Percentiles rank a stretch among this genome's conserved stretches.
phyloP scores from a whole-genome alignment of 2,329 filamentous ascomycete species.

The Tolypocladium cylindrosporum region DNA sequence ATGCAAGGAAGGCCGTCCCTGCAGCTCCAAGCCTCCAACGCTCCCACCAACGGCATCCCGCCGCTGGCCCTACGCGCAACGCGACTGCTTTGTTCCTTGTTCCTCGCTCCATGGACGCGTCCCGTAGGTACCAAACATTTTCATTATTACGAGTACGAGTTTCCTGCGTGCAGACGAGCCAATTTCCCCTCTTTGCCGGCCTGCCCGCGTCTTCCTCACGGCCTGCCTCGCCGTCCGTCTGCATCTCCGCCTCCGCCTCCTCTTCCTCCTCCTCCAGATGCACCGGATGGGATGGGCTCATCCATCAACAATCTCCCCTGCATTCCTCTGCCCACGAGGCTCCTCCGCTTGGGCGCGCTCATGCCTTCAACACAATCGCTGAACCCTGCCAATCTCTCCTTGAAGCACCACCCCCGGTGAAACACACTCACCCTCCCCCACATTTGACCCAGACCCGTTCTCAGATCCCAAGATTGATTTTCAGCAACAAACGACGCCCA shows the following conservation, averaged over 20 bases:
- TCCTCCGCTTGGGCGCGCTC: neutral
- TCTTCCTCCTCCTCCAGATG: neutral
- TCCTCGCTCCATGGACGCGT: neutral
- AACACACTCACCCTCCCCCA: neutral
- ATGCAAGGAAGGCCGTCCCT: slow-evolving; percentile 2
- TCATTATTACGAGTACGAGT: neutral
- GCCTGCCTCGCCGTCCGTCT: neutral
- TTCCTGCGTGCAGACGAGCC: neutral
- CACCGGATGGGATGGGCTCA: neutral
- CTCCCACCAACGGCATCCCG: neutral
- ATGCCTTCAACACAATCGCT: neutral
- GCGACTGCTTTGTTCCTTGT: neutral
- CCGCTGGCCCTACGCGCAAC: neutral
- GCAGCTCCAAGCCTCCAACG: neutral
- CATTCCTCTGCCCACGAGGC: neutral
- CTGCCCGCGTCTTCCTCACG: neutral
- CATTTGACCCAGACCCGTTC: neutral
- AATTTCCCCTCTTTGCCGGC: neutral
- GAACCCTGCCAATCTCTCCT: neutral
- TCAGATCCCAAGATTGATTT: neutral
- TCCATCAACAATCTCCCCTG: neutral
- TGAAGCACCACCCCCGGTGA: neutral
- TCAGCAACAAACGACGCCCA: neutral
- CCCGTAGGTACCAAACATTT: neutral
- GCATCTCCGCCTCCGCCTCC: neutral